phyloP scores from a whole-genome alignment of 169 alveolate species.

The Plasmodium knowlesi region DNA sequence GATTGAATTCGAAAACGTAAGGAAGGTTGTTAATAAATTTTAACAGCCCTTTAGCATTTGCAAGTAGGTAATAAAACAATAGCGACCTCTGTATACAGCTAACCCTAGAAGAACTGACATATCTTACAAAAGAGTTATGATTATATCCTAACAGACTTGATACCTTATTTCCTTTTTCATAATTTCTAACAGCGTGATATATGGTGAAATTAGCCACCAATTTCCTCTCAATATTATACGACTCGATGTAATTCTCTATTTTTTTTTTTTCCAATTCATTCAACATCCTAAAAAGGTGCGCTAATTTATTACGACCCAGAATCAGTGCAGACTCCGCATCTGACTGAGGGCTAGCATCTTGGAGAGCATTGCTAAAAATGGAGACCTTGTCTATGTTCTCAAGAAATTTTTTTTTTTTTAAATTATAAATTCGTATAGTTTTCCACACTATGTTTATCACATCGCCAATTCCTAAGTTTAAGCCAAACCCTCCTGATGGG shows the following conservation, averaged over 20 bases:
- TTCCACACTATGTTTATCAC: conserved; percentile 86
- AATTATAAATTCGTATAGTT: conserved; percentile 76
- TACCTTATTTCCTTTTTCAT: conserved; percentile 70
- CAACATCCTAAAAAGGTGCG: background rate
- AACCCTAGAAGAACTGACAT: background rate
- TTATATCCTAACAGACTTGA: conserved; percentile 60
- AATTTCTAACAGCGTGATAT: conserved; percentile 45
- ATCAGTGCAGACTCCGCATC: background rate
- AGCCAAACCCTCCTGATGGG: conserved; percentile 96
- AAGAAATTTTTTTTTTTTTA: background rate
- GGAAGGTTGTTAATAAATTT: conserved; percentile 53
- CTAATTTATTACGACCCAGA: background rate
- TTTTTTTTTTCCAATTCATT: conserved; percentile 1
- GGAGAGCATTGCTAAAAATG: background rate
- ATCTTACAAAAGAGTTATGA: conserved; percentile 9
- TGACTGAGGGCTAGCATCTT: background rate
- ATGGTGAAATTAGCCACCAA: conserved; percentile 68
- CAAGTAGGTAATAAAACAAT: conserved; percentile 25
- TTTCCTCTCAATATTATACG: conserved; percentile 73
- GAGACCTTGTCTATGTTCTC: background rate
- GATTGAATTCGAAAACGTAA: conserved; percentile 24
- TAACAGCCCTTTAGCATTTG: conserved; percentile 8
- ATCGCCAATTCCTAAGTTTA: conserved; percentile 94
- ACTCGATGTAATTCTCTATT: conserved; percentile 51
- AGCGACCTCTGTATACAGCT: background rate